These are phyloP conservation scores for Piloderma croceum DNA, from an alignment of 768 basidiomycete genomes.

Conservation along the genomic window DNA sequence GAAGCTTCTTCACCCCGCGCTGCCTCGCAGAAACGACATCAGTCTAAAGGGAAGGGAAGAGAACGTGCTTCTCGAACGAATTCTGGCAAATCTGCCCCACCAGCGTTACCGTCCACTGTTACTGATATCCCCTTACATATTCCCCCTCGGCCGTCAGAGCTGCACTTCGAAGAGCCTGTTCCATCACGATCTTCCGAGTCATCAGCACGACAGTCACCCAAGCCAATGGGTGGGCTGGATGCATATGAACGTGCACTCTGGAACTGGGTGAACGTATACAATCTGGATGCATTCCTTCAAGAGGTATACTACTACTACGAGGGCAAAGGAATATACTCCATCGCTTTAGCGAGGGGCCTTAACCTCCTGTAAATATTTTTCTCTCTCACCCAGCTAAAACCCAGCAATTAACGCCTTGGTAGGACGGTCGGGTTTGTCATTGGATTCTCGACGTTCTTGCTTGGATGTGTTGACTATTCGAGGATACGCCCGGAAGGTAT, in stretches of 20 bases:
- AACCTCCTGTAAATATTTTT: constrained; percentile 79
- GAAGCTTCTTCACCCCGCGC: constrained; percentile 55
- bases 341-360: constrained; percentile 83
- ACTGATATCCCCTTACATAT: constrained; percentile 46
- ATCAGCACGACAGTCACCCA: constrained; percentile 23
- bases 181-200: constrained; percentile 10
- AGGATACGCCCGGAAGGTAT: constrained; percentile 62
- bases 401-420: constrained; percentile 21
- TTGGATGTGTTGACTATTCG: constrained; percentile 93
- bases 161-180: constrained; percentile 36
- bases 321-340: constrained; percentile 94
- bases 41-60: constrained; percentile 24
- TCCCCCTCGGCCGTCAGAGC: constrained; percentile 62
- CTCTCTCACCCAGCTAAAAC: constrained; percentile 7
- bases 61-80: constrained; percentile 16
- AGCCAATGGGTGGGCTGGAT: constrained; percentile 65
- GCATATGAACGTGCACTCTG: constrained; percentile 89
- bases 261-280: constrained; percentile 99
- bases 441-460: constrained; percentile 92
- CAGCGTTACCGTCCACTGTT: constrained; percentile 31
- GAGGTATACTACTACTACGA: constrained; percentile 96
- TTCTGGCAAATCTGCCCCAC: constrained; percentile 36
- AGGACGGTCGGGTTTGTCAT: constrained; percentile 99
- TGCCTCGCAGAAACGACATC: constrained; percentile 22
- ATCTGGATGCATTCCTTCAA: constrained; percentile 91